Evolutionary conservation across 2,329 filamentous ascomycete genomes (phyloP).

Genomic region (Sporothrix humicola): DNA sequence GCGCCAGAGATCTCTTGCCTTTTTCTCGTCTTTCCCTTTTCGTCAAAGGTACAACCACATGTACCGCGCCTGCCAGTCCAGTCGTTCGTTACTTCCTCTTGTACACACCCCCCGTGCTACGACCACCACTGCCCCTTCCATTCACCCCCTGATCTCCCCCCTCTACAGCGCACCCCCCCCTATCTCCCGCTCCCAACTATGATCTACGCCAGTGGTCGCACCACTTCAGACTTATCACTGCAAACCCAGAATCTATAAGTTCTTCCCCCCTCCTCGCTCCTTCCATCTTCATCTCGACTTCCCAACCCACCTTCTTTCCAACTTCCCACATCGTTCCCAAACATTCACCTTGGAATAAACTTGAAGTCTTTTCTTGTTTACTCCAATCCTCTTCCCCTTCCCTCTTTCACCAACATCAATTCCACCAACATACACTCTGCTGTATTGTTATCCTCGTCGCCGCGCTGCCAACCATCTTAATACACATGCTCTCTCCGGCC

Average conservation of each 20-base stretch:
- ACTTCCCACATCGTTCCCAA: background rate
- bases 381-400: background rate
- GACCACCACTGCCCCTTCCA: conserved; percentile 1
- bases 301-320: conserved; percentile 6
- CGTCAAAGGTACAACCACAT: background rate
- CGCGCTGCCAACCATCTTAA: background rate
- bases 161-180: background rate
- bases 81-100: conserved; percentile 25
- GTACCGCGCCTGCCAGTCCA: conserved; percentile 17
- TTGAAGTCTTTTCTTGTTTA: conserved; percentile 14
- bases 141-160: background rate
- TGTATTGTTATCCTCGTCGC: background rate
- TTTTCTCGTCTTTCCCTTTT: background rate
- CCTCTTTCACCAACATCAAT: background rate
- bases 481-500: conserved; percentile 2
- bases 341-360: too few relatives aligned
- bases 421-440: background rate
- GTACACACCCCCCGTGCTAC: conserved; percentile 3
- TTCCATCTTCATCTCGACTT: background rate
- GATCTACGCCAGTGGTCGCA: conserved; percentile 20
- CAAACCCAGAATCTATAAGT: background rate
- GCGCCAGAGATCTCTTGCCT: background rate
- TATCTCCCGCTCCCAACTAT: conserved; percentile 1
- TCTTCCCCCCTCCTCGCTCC: background rate
- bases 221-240: background rate